These are phyloP conservation scores for Pterula multifida DNA, from an alignment of 1,284 basidiomycete genomes.

Conservation along the genomic window DNA sequence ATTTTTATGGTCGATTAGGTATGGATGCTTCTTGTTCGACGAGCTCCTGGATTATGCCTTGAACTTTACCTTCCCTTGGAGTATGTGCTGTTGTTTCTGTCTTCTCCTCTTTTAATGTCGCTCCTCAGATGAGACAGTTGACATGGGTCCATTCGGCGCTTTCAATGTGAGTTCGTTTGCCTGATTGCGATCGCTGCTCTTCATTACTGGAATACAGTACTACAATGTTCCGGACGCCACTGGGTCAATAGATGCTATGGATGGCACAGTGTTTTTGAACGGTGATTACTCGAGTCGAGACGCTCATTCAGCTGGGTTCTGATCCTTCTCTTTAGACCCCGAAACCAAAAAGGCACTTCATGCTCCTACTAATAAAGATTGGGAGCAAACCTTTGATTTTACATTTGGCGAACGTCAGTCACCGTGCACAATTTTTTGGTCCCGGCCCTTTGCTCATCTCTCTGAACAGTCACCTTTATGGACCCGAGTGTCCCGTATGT, in stretches of 20 bases:
- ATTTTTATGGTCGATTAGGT: conserved; percentile 29
- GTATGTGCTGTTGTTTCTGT: conserved; percentile 4
- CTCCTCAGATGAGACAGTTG: conserved; percentile 21
- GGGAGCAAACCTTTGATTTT: conserved; percentile 33
- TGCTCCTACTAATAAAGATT: conserved; percentile 53
- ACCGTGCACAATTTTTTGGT: neutral
- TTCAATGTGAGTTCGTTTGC: conserved; percentile 24
- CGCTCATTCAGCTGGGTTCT: conserved; percentile 1
- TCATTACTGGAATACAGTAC: conserved; percentile 17
- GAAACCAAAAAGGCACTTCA: conserved; percentile 47
- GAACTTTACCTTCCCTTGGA: conserved; percentile 57
- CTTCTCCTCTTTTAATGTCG: neutral
- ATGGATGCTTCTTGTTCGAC: conserved; percentile 42
- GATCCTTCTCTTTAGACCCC: conserved; percentile 26
- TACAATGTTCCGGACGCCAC: conserved; percentile 47
- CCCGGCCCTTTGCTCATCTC: neutral
- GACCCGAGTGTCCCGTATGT: neutral
- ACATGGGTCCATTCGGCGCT: conserved; percentile 18
- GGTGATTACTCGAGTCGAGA: conserved; percentile 22
- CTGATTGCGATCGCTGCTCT: neutral
- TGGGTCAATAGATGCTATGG: conserved; percentile 30
- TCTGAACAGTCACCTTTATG: neutral
- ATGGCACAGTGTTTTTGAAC: conserved; percentile 47
- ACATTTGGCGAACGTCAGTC: conserved; percentile 30
- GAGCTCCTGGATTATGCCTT: conserved; percentile 47